These are phyloP conservation scores for Podospora pseudoanserina DNA, from an alignment of 495 filamentous ascomycete species.

Conservation along the genomic window DNA sequence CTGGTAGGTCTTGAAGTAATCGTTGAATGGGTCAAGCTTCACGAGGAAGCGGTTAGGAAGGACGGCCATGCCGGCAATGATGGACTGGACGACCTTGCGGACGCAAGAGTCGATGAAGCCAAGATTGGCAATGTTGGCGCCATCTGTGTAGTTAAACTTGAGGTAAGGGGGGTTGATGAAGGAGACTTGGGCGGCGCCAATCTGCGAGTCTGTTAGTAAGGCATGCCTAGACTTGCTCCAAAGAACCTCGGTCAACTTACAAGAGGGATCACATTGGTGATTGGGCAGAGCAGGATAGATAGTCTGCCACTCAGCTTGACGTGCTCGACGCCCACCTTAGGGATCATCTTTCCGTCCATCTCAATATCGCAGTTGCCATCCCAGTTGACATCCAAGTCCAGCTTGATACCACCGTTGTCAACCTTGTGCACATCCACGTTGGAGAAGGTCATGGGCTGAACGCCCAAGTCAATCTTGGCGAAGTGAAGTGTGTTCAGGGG, in stretches of 20 bases:
- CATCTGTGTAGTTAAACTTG: conserved; percentile 41
- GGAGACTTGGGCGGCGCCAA: conserved; percentile 42
- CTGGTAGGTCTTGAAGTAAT: conserved; percentile 44
- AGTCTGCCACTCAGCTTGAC: conserved; percentile 42
- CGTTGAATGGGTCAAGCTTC: conserved; percentile 39
- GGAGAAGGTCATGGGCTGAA: conserved; percentile 33
- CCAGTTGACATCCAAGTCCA: conserved; percentile 45
- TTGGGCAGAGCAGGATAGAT: conserved; percentile 36
- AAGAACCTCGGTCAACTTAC: conserved; percentile 20
- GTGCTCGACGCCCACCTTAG: conserved; percentile 42
- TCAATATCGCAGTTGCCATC: conserved; percentile 41
- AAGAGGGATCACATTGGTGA: conserved; percentile 40
- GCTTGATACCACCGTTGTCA: conserved; percentile 37
- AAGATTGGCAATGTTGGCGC: conserved; percentile 38
- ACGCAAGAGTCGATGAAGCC: conserved; percentile 33
- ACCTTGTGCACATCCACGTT: conserved; percentile 41
- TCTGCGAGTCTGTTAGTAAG: conserved; percentile 34
- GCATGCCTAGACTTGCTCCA: background rate
- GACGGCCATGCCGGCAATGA: conserved; percentile 40
- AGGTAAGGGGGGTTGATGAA: conserved; percentile 44
- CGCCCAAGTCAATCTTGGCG: conserved; percentile 40
- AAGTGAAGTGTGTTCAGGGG: conserved; percentile 37
- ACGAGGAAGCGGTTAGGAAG: conserved; percentile 44
- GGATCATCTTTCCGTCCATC: conserved; percentile 38
- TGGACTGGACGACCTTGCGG: conserved; percentile 34